A percentile compares a stretch with the other conserved stretches of the same genome.
These are phyloP conservation scores for Rhododendron molle DNA, from an alignment of 148 eudicot genomes.

Conservation along the genomic window DNA sequence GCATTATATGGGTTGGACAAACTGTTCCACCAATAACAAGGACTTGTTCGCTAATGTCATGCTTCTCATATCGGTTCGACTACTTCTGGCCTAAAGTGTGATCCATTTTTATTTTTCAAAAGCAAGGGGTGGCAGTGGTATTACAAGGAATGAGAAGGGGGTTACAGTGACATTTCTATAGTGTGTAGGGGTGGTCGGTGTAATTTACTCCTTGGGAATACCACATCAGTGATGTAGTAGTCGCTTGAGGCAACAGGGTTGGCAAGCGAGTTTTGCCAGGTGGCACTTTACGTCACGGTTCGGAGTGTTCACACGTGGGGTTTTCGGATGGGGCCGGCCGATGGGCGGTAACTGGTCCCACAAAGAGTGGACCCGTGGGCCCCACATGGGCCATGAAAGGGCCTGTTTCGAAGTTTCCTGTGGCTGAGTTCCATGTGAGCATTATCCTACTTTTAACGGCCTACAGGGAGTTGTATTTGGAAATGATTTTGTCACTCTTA, in stretches of 20 bases:
- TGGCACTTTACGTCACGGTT: background rate
- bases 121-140: background rate
- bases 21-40: background rate
- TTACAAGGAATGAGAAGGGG: too few relatives aligned
- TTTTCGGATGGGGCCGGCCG: too few relatives aligned
- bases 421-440: background rate
- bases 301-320: background rate
- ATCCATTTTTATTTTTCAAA: background rate
- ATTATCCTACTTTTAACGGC: background rate
- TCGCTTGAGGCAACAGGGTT: background rate
- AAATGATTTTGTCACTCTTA: too few relatives aligned
- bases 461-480: too few relatives aligned
- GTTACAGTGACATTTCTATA: too few relatives aligned
- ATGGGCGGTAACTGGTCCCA: too few relatives aligned
- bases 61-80: background rate
- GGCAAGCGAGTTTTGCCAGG: background rate
- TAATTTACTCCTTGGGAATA: background rate
- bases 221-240: background rate
- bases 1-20: background rate
- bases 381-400: too few relatives aligned
- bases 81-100: background rate
- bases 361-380: too few relatives aligned
- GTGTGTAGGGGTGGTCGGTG: background rate
- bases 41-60: too few relatives aligned
- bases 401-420: too few relatives aligned